phyloP scores from a whole-genome alignment of 1,284 basidiomycete genomes.

The Agaricales sp. region DNA sequence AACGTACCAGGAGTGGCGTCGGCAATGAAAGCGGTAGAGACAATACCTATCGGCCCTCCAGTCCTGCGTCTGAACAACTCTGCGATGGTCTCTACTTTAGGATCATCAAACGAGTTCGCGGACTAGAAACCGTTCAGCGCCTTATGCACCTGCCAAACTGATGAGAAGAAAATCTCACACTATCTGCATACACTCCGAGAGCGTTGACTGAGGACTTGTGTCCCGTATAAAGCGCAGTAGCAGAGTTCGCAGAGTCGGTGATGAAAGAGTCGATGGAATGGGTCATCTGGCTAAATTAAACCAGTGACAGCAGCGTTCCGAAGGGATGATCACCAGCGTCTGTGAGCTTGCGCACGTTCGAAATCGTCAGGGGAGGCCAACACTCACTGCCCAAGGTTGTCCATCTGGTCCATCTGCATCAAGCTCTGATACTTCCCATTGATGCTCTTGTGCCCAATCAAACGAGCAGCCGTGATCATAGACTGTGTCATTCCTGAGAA shows the following conservation, averaged over 20 bases:
- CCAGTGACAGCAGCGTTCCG: not conserved
- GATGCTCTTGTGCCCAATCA: constrained; percentile 32
- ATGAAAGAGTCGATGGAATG: constrained; percentile 34
- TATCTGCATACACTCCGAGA: constrained; percentile 28
- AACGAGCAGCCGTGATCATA: constrained; percentile 33
- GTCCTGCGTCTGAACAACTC: constrained; percentile 27
- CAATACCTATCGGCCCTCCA: constrained; percentile 29
- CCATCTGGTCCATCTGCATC: constrained; percentile 36
- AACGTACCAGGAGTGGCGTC: constrained; percentile 30
- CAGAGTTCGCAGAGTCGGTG: constrained; percentile 33
- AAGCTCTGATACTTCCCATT: constrained; percentile 31
- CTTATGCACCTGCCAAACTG: not conserved
- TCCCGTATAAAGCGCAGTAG: constrained; percentile 30
- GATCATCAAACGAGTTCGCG: constrained; percentile 26
- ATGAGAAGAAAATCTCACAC: constrained; percentile 17
- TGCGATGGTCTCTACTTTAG: constrained; percentile 33
- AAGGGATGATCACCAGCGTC: too few species aligned
- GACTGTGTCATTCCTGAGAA: constrained; percentile 30
- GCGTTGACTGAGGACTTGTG: constrained; percentile 30
- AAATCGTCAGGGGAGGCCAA: not conserved
- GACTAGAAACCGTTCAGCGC: constrained; percentile 17
- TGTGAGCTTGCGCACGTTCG: too few species aligned
- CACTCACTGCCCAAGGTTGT: constrained; percentile 28
- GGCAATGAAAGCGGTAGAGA: constrained; percentile 29
- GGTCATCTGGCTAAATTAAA: constrained; percentile 33